Base-by-base conservation (phyloP, 768 basidiomycete genomes). In the Roridomyces roridus region DNA sequence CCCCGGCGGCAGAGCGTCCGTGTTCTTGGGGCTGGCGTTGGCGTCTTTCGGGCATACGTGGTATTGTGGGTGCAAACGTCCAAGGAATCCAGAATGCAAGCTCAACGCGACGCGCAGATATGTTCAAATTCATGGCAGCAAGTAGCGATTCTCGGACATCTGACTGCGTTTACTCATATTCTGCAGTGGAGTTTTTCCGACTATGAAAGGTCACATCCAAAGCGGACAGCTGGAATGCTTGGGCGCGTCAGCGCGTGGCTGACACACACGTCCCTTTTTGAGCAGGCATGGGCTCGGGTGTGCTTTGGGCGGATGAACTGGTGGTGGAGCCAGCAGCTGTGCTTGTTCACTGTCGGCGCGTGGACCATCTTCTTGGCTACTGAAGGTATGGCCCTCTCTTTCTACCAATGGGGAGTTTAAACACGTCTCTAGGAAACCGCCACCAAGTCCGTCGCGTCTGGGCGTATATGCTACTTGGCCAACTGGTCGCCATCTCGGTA, bases 401-500 rank as follows among this genome's bases (percentile, higher is more conserved):
- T 40, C n/a, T 42, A 34, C n/a, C n/a, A n/a, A n/a, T n/a, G n/a
- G n/a, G n/a, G n/a, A n/a, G n/a, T n/a, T n/a, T n/a, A n/a, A n/a
- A n/a, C n/a, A n/a, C n/a, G n/a, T n/a, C n/a, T 42, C 1, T 48
- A 76, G 82, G 80, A 0, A 65, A 72, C 35, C 68, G 72, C 20
- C 64, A 74, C 39, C 51, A 70, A 15, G 73, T 89, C 55, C 80
- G 77, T 60, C 74, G 81, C 57, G 45, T 82, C 0, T 87, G 85
- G 85, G 85, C 83, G 2, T 89, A 87, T 70, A 87, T 89, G 85
- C 72, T 90, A 31, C 77, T 91, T 9, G 89, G 87, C 6, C 87
- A 90, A 68, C 62, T 89, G 20, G 87, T 91, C 50, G 87, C 89
- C 28, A 84, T 90, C 42, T 84, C 83, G 11, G 84, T 89, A 34